These are phyloP conservation scores for Fragilariopsis cylindrus DNA, from an alignment of 108 stramenopile genomes.

Conservation along the genomic window DNA sequence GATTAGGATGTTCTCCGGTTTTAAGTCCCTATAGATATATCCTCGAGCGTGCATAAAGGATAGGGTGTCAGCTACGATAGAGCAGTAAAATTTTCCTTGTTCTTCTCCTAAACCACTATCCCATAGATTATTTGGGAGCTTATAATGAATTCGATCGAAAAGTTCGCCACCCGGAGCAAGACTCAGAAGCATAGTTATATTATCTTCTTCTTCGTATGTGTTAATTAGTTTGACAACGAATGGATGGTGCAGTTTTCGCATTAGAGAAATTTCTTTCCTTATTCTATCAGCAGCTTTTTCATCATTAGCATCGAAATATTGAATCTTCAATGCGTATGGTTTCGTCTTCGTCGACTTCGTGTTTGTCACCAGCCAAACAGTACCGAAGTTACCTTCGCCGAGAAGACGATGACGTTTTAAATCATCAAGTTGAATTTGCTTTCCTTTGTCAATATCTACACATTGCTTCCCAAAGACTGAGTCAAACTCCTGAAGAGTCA, in stretches of 20 bases:
- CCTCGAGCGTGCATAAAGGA: conserved; percentile 84
- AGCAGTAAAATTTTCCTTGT: conserved; percentile 57
- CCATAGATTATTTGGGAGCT: conserved; percentile 35
- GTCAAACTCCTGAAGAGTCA: conserved; percentile 23
- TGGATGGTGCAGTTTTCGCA: conserved; percentile 85
- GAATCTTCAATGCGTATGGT: conserved; percentile 79
- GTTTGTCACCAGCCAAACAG: conserved; percentile 76
- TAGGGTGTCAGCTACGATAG: conserved; percentile 78
- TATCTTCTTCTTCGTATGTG: conserved; percentile 77
- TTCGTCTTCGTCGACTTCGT: conserved; percentile 58
- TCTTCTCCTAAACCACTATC: conserved; percentile 59
- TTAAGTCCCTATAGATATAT: conserved; percentile 92
- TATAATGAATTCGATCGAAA: conserved; percentile 63
- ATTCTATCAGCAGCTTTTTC: conserved; percentile 64
- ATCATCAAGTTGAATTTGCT: conserved; percentile 20
- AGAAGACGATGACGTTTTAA: conserved; percentile 15
- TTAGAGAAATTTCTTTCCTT: conserved; percentile 76
- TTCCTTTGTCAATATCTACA: conserved; percentile 2
- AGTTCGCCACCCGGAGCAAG: conserved; percentile 87
- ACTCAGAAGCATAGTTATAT: conserved; percentile 59
- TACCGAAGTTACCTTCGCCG: conserved; percentile 73
- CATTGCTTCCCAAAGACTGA: not conserved
- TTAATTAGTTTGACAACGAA: conserved; percentile 87
- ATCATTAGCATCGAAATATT: conserved; percentile 1
- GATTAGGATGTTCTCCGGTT: conserved; percentile 80